These are phyloP conservation scores for Lentinula raphanica DNA, from an alignment of 768 basidiomycete species.

Conservation along the genomic window DNA sequence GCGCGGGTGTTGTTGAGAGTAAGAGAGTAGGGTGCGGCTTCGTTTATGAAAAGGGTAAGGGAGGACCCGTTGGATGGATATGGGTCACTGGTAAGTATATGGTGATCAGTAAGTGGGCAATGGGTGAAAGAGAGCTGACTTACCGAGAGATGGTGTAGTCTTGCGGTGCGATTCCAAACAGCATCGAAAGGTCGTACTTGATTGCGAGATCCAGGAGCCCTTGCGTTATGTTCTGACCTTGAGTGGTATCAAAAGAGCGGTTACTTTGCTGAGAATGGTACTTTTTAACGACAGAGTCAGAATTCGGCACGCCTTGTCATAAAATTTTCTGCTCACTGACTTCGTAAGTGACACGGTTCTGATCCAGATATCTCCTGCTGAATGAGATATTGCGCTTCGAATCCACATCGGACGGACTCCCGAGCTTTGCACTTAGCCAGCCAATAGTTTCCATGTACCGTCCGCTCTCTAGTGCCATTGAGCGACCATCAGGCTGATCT, in stretches of 20 bases:
- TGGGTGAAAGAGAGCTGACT: conserved; percentile 11
- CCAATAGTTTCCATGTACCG: conserved; percentile 92
- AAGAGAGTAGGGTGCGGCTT: conserved; percentile 54
- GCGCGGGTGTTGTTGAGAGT: conserved; percentile 60
- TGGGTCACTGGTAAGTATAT: conserved; percentile 37
- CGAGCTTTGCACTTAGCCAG: conserved; percentile 53
- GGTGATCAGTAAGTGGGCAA: conserved; percentile 2
- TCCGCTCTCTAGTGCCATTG: conserved; percentile 78
- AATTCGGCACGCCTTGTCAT: background rate
- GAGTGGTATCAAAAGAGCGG: conserved; percentile 53
- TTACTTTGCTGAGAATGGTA: conserved; percentile 60
- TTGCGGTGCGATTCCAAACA: conserved; percentile 70
- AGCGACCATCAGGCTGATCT: conserved; percentile 68
- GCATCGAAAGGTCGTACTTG: conserved; percentile 55
- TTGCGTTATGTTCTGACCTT: conserved; percentile 47
- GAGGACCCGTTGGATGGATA: conserved; percentile 58
- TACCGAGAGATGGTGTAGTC: conserved; percentile 64
- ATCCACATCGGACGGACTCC: conserved; percentile 37
- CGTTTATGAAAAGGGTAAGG: conserved; percentile 48
- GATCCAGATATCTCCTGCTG: conserved; percentile 70
- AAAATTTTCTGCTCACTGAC: conserved; percentile 4
- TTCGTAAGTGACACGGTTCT: conserved; percentile 74
- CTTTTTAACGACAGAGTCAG: conserved; percentile 25
- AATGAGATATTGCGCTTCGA: conserved; percentile 55
- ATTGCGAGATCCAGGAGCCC: conserved; percentile 49